A percentile compares a stretch with the other conserved stretches of the same genome.
These are phyloP conservation scores for Tetrapisispora iriomotensis DNA, from an alignment of 805 yeast species.

Conservation along the genomic window DNA sequence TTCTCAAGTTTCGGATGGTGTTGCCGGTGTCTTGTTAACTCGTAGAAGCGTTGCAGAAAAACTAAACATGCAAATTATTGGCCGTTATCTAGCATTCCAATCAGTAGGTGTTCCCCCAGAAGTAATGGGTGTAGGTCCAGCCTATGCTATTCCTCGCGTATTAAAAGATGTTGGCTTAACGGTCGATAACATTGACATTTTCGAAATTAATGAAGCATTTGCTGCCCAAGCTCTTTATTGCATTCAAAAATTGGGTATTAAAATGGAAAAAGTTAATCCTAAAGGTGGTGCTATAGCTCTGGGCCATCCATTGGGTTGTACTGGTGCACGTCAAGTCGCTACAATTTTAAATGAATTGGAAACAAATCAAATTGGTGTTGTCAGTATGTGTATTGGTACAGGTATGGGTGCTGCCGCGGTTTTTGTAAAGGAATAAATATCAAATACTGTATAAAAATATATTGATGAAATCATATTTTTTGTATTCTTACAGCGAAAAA, in stretches of 20 bases:
- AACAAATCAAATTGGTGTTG: slow-evolving; percentile 76
- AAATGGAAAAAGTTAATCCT: slow-evolving; percentile 66
- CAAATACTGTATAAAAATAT: background rate
- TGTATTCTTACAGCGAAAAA: background rate
- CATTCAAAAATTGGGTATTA: slow-evolving; percentile 55
- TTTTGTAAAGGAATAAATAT: slow-evolving; percentile 58
- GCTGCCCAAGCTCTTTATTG: slow-evolving; percentile 89
- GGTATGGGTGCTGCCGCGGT: slow-evolving; percentile 98
- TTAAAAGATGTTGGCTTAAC: slow-evolving; percentile 51
- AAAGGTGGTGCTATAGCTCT: slow-evolving; percentile 95
- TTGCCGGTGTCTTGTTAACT: slow-evolving; percentile 79
- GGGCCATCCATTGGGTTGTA: slow-evolving; percentile 89
- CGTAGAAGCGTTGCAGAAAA: slow-evolving; percentile 77
- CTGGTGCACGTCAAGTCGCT: slow-evolving; percentile 89
- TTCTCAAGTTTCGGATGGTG: slow-evolving; percentile 93
- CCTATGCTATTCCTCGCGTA: slow-evolving; percentile 82
- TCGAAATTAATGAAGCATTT: slow-evolving; percentile 92
- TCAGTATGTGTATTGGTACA: slow-evolving; percentile 96
- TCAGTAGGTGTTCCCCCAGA: slow-evolving; percentile 94
- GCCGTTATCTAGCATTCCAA: slow-evolving; percentile 68
- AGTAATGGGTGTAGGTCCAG: slow-evolving; percentile 97
- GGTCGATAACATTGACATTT: slow-evolving; percentile 59
- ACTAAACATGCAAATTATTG: slow-evolving; percentile 62
- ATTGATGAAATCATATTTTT: background rate
- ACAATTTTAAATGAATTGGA: slow-evolving; percentile 75